These are phyloP conservation scores for Bisporella sp. DNA, from an alignment of 2,329 filamentous ascomycete species.

Conservation along the genomic window DNA sequence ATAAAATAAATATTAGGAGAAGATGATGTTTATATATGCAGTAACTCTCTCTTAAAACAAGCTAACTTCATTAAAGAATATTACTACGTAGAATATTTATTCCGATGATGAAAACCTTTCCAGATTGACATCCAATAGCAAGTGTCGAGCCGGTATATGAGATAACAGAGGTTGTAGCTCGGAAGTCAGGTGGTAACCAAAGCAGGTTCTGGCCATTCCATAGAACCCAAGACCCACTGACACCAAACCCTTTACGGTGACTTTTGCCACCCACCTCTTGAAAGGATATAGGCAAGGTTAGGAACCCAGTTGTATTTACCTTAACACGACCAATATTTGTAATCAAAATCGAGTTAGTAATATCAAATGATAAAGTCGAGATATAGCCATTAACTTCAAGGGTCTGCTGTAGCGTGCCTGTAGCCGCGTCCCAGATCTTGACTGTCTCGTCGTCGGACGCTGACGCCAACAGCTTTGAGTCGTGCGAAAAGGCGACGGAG, in stretches of 20 bases:
- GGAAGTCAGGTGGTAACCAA: constrained; percentile 14
- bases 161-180: constrained; percentile 6
- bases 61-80: too few relatives aligned
- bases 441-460: neutral
- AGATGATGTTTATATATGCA: too few relatives aligned
- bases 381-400: constrained; percentile 10
- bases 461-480: too few relatives aligned
- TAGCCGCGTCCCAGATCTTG: constrained; percentile 2
- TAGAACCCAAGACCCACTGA: constrained; percentile 4
- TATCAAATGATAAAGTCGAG: constrained; percentile 11
- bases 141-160: constrained; percentile 11
- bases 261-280: constrained; percentile 8
- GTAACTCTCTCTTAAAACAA: too few relatives aligned
- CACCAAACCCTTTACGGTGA: constrained; percentile 9
- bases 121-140: constrained; percentile 11
- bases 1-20: too few relatives aligned
- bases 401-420: neutral
- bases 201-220: constrained; percentile 13
- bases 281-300: constrained; percentile 8
- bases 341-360: constrained; percentile 9
- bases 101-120: constrained; percentile 14
- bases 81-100: too few relatives aligned
- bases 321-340: constrained; percentile 11
- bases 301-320: constrained; percentile 1
- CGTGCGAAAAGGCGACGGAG: neutral